Conservation (phyloP, 1,139 yeast genomes). For the Zygosaccharomyces sapae region DNA sequence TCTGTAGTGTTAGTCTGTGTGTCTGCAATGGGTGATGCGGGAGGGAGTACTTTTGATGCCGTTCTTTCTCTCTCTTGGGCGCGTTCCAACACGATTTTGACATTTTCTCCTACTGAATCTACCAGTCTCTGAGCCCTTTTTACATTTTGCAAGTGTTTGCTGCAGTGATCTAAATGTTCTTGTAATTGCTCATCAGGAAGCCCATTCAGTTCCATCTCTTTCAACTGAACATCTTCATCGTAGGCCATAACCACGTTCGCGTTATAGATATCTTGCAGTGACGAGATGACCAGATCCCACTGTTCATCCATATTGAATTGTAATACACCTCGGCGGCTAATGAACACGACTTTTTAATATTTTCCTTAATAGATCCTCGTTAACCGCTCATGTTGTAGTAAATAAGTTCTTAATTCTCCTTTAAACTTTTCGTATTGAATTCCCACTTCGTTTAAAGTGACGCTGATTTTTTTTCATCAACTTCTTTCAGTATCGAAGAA, state of each 20-base stretch:
- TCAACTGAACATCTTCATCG: conserved; percentile 43
- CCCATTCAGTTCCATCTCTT: conserved; percentile 33
- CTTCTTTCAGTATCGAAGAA: background rate
- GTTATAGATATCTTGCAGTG: conserved; percentile 63
- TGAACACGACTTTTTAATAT: background rate
- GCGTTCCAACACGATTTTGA: conserved; percentile 29
- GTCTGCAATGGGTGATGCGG: too few relatives aligned
- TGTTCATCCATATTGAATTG: conserved; percentile 42
- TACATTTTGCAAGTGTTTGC: conserved; percentile 53
- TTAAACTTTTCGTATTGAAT: background rate
- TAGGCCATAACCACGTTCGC: conserved; percentile 54
- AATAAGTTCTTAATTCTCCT: background rate
- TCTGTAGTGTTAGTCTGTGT: too few relatives aligned
- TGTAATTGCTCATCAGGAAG: conserved; percentile 41
- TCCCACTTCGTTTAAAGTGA: background rate
- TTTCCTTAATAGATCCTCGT: background rate
- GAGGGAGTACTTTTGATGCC: background rate
- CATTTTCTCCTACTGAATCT: conserved; percentile 36
- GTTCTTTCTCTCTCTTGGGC: conserved; percentile 17
- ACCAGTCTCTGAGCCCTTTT: conserved; percentile 51
- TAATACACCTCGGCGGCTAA: background rate
- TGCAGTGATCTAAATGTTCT: conserved; percentile 41
- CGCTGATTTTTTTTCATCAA: background rate
- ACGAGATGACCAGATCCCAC: conserved; percentile 65
- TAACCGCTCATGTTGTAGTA: conserved; percentile 3